Conservation (phyloP, 306 rosid species). For the Rosa persica region DNA sequence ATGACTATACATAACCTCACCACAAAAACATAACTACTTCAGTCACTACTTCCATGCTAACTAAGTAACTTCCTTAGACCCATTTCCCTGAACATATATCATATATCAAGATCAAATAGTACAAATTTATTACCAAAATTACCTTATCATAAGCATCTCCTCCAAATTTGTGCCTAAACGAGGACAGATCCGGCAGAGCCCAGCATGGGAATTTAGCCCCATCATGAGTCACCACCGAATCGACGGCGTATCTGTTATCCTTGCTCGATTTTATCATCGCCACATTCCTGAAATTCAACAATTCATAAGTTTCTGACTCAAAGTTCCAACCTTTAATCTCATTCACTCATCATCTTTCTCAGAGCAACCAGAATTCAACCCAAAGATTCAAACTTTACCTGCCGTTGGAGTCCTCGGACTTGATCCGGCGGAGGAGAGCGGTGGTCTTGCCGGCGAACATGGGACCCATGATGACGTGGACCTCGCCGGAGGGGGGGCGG, state of each 20-base stretch:
- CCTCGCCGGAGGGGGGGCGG: slow-evolving; percentile 51
- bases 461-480: slow-evolving; percentile 88
- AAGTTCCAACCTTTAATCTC: neutral
- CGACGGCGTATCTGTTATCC: slow-evolving; percentile 73
- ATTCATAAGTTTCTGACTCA: neutral
- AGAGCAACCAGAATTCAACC: neutral
- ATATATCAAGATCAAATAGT: neutral
- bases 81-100: neutral
- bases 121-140: neutral
- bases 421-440: slow-evolving; percentile 79
- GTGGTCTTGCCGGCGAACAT: slow-evolving; percentile 98
- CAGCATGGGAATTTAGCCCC: slow-evolving; percentile 80
- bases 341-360: neutral
- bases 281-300: slow-evolving; percentile 49
- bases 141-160: slow-evolving; percentile 70
- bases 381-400: slow-evolving; percentile 36
- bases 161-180: slow-evolving; percentile 59
- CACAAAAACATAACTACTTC: neutral
- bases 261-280: slow-evolving; percentile 82
- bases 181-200: slow-evolving; percentile 69
- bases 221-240: slow-evolving; percentile 80
- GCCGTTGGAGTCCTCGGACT: slow-evolving; percentile 58
- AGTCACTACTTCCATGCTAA: neutral
- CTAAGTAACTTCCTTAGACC: neutral
- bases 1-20: neutral